These are phyloP conservation scores for Beauveria brongniartii DNA, from an alignment of 2,329 filamentous ascomycete species.

Conservation along the genomic window DNA sequence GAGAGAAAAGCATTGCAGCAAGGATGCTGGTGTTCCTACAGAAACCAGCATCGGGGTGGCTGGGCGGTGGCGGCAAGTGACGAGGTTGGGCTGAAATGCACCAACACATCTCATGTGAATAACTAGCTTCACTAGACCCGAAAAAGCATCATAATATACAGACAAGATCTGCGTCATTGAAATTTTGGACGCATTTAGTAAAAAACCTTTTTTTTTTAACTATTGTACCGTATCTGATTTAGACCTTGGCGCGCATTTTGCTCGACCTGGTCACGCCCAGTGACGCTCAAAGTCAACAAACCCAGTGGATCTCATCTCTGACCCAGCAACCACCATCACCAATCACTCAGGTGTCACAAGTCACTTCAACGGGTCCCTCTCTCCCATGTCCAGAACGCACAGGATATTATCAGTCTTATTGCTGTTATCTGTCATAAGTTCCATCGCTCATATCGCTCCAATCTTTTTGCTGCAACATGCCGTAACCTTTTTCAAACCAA, in stretches of 20 bases:
- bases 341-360: background rate
- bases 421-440: slow-evolving; percentile 1
- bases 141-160: background rate
- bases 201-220: background rate
- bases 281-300: slow-evolving; percentile 7
- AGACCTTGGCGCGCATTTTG: background rate
- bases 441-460: slow-evolving; percentile 3
- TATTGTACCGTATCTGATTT: no score
- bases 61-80: slow-evolving; percentile 3
- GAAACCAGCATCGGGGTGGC: slow-evolving; percentile 7
- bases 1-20: background rate
- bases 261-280: background rate
- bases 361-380: background rate
- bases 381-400: background rate
- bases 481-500: background rate
- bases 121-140: no score
- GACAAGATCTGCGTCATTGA: background rate
- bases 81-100: background rate
- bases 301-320: background rate
- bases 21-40: slow-evolving; percentile 7
- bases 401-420: slow-evolving; percentile 10
- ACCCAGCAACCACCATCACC: slow-evolving; percentile 1
- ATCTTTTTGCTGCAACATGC: slow-evolving; percentile 7
- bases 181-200: background rate
- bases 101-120: background rate